Evolutionary conservation across 2,329 filamentous ascomycete genomes (phyloP), one percentile per base, ranked within the genome.

Genomic region (Trichothecium roseum): DNA sequence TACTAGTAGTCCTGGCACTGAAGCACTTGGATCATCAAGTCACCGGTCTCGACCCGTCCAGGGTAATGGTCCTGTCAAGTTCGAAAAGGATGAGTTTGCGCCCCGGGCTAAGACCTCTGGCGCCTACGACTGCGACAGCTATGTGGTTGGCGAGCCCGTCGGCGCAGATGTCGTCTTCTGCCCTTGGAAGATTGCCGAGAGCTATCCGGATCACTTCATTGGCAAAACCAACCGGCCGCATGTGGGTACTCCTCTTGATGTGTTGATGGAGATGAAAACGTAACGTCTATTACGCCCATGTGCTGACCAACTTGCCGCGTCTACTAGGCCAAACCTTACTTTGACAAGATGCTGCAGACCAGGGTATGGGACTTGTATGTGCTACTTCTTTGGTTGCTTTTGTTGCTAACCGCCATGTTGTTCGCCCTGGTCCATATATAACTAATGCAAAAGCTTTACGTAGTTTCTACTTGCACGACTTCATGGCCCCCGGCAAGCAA

Each of bases 291-390:
- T n/a, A n/a, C n/a, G n/a, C n/a, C n/a, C n/a, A n/a, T n/a, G n/a
- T n/a, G n/a, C n/a, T n/a, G n/a, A n/a, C n/a, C n/a, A 24, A 24
- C 20, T 10, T 24, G n/a, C n/a, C 20, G 10, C 20, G 10, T 24
- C 20, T 24, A 6, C 20, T 37, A 69, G 66, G 59, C 56, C 4
- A 47, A 44, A 16, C 57, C 60, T 0, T 69, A 72, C 53, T 85
- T 84, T 45, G 63, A 72, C 24, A 49, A 53, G 3, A 69, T 84
- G 34, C 64, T 82, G 43, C 73, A 71, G 46, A 57, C 63, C 3
- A 68, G 74, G 39, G 50, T 62, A 9, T 94, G 87, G 87, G 78
- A 89, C 42, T 61, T 94, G 84, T 91, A 65, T 68, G 79, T 36
- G 26, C n/a, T n/a, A 9, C 4, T 13, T 32, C 8, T 8, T 29